Percentiles rank a stretch among this genome's conserved stretches.
phyloP scores from a whole-genome alignment of 805 yeast species.

The Candida pini region DNA sequence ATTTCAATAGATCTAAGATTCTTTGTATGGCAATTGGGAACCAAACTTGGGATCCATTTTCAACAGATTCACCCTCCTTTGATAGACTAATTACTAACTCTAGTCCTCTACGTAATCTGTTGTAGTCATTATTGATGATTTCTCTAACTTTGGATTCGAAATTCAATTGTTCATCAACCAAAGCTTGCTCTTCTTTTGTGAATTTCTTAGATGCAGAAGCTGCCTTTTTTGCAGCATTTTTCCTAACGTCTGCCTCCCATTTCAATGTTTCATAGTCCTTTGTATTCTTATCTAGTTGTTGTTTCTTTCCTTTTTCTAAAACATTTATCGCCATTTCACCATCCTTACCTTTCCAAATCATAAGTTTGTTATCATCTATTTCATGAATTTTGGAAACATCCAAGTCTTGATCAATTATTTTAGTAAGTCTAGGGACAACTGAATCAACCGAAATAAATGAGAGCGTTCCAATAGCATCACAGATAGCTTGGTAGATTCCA shows the following conservation, averaged over 20 bases:
- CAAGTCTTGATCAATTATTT: conserved; percentile 40
- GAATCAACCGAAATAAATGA: conserved; percentile 57
- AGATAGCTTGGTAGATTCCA: conserved; percentile 47
- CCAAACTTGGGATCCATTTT: conserved; percentile 68
- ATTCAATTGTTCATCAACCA: conserved; percentile 56
- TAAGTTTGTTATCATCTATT: conserved; percentile 44
- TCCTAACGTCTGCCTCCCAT: conserved; percentile 85
- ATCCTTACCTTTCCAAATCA: conserved; percentile 64
- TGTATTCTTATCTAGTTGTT: conserved; percentile 58
- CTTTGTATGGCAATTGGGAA: conserved; percentile 56
- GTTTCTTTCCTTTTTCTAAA: conserved; percentile 38
- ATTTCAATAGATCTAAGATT: conserved; percentile 40
- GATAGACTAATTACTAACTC: conserved; percentile 51
- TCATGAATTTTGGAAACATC: conserved; percentile 28
- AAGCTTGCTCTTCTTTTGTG: conserved; percentile 68
- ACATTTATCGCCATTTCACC: conserved; percentile 68
- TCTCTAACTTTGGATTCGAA: conserved; percentile 56
- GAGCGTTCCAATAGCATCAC: conserved; percentile 40
- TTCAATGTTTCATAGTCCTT: conserved; percentile 80
- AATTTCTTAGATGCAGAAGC: conserved; percentile 43
- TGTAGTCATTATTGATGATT: conserved; percentile 34
- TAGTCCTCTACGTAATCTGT: conserved; percentile 42
- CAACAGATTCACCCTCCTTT: conserved; percentile 40
- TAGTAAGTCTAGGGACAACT: conserved; percentile 46
- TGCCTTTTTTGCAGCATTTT: conserved; percentile 54